Evolutionary conservation across 768 basidiomycete genomes (phyloP), one percentile per base, ranked within the genome.

Genomic region (Suillus alpinus): DNA sequence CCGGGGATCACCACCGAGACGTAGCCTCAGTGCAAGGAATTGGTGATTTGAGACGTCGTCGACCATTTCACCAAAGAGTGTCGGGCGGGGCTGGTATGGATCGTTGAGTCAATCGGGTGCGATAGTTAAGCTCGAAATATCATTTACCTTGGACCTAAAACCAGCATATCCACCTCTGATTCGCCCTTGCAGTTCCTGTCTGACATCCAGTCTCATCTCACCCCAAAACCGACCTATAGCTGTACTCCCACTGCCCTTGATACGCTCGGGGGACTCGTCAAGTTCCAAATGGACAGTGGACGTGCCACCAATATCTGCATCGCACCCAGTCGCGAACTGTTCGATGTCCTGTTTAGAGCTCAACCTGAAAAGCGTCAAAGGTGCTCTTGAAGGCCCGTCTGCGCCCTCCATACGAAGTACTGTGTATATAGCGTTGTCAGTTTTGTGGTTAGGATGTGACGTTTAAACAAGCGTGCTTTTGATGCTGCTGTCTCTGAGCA

Each of bases 81-180:
- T 89, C n/a, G 91, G 83, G 23, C 92, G 82, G 29, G 80, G 76
- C 89, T 94, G 61, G 10, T n/a, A 58, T 61, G n/a, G 10, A 14
- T 26, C 13, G n/a, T 34, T 13, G 29, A 23, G 40, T 46, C 34
- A 20, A 58, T 8, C 37, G 37, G 37, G 16, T 29, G 53, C 10
- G 32, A 55, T 12, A 39, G 14, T 62, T 2, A 31, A 23, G 20
- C 50, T 55, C n/a, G 36, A 7, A 56, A 56, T 32, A 51, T 20
- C 4, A 34, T 10, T 62, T 59, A 91, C 94, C 80, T 88, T 90
- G 70, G 87, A 96, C 64, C 93, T 78, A 71, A 98, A 92, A 18
- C 93, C 95, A 16, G 94, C 92, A 73, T 96, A 98, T 0, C 95
- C 95, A 6, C 88, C 87, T 52, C 92, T 79, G 40, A 96, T 80